Conservation (phyloP, 345 rosid genomes). For the Cardamine occulta region DNA sequence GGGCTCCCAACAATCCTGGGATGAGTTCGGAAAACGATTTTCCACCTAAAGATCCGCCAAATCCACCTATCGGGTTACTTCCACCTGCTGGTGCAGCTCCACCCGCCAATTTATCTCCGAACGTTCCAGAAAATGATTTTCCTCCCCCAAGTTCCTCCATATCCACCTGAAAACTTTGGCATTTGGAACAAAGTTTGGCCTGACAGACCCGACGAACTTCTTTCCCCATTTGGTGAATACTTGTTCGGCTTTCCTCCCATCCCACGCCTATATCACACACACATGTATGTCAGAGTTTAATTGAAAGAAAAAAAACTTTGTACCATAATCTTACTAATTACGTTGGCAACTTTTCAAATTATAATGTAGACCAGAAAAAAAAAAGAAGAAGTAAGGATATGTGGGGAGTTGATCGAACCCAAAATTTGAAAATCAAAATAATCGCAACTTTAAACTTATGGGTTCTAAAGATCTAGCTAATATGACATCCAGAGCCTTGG, state of each 20-base stretch:
- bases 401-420: no score
- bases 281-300: background rate
- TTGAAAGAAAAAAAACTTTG: background rate
- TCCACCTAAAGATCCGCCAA: background rate
- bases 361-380: background rate
- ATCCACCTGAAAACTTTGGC: slow-evolving; percentile 25
- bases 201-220: background rate
- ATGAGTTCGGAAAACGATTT: background rate
- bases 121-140: slow-evolving; percentile 27
- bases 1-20: background rate
- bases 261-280: slow-evolving; percentile 19
- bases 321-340: background rate
- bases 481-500: no score
- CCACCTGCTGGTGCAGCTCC: background rate
- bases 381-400: no score
- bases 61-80: background rate
- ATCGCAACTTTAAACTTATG: no score
- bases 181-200: background rate
- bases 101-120: background rate
- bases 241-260: slow-evolving; percentile 14
- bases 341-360: background rate
- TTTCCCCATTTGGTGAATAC: background rate
- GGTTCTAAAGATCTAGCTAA: no score
- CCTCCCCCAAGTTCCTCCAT: slow-evolving; percentile 32
- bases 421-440: no score